Conservation (phyloP, 129 eudicot genomes). For the Centaurea solstitialis region DNA sequence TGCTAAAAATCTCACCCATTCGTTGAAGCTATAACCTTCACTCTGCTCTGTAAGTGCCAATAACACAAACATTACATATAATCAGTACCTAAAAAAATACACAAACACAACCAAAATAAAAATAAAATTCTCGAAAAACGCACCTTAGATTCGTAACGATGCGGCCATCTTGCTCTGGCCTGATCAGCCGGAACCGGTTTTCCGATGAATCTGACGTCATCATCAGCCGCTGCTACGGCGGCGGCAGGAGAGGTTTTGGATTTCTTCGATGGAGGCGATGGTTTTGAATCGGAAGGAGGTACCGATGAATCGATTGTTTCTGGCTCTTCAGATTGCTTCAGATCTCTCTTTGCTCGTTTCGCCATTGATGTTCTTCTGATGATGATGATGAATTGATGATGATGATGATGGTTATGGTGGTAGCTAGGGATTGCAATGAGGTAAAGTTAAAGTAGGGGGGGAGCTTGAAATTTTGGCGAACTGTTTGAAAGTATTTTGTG, state of each 20-base stretch:
- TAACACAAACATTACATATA: not conserved
- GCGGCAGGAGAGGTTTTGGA: constrained; percentile 15
- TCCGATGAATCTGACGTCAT: constrained; percentile 32
- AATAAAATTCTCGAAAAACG: no score
- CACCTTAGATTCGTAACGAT: constrained; percentile 42
- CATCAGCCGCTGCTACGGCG: constrained; percentile 20
- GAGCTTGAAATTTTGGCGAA: not conserved
- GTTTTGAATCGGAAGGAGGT: constrained; percentile 20
- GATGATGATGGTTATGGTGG: not conserved
- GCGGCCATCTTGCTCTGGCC: constrained; percentile 48
- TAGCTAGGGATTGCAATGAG: not conserved
- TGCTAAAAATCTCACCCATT: constrained; percentile 22
- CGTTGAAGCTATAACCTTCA: constrained; percentile 21
- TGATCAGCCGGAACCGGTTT: constrained; percentile 45
- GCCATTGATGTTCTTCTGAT: not conserved
- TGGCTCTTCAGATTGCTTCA: constrained; percentile 12
- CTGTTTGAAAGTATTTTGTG: constrained; percentile 19
- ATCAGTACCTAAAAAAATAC: not conserved
- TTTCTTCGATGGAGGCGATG: constrained; percentile 28
- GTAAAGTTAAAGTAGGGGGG: not conserved
- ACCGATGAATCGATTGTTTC: constrained; percentile 12
- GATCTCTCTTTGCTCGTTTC: constrained; percentile 19
- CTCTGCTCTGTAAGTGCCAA: constrained; percentile 26
- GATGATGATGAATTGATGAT: not conserved
- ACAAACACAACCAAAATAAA: not conserved